Base-by-base conservation (phyloP, 2,329 filamentous ascomycete genomes). In the Nannizziopsis barbatae region DNA sequence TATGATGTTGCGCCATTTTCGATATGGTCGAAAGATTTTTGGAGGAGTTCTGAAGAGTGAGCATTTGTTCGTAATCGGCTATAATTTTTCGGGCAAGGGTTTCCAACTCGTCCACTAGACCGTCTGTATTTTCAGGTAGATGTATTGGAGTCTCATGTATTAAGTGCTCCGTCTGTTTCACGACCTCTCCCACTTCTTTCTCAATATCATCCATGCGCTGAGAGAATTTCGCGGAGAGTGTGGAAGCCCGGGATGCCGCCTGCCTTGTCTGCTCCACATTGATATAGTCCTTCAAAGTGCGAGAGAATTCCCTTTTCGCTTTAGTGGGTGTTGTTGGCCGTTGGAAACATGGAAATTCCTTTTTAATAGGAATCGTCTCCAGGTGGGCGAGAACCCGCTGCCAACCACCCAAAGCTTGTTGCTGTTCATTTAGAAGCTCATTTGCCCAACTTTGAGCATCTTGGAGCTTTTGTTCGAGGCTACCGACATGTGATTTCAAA, bases 31-130 rank as follows among this genome's bases (percentile, higher is more conserved):
- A 71, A 35, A 80, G 68, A 3, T 77, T 75, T 56, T 81, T 82
- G n/a, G 81, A 71, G 36, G 81, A 81, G 54, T 79, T 78, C 1
- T 79, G 71, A 53, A 88, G 81, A 5, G 76, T 75, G 39, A 87
- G 71, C 9, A 87, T 79, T 55, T 86, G 82, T 56, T 88, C 83
- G 60, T 87, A 86, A 65, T 96, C 92, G 5, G 83, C 85, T 42
- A 82, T 80, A 43, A 98, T 84, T 66, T 95, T 95, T 58, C 81
- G 87, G 45, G 82, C 81, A 48, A 96, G 75, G 0, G 86, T 83
- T 61, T 90, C 83, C 38, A 96, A 87, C 62, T 96, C 92, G 52
- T 87, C 77, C 43, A 92, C 72, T 5, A 95, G 71, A 53, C 83
- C 80, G 17, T 71, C 66, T 4, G 83, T 75, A 55, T 89, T 84